Evolutionary conservation across 129 eudicot genomes (phyloP), one percentile per base, ranked within the genome.

Genomic region (Saussurea involucrata): DNA sequence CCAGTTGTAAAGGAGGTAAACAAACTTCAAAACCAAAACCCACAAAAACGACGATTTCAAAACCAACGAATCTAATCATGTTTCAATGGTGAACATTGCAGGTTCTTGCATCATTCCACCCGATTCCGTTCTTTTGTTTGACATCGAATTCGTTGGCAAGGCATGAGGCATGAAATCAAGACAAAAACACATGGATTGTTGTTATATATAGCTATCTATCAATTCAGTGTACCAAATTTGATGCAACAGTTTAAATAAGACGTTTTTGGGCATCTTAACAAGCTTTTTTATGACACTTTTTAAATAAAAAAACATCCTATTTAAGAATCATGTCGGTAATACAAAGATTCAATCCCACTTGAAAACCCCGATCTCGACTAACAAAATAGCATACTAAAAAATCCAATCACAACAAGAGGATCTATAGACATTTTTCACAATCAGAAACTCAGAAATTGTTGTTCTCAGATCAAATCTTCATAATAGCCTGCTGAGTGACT

Each of bases 101-200:
- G 98, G 98, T 64, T 85, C 93, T 29, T 94, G 98, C 89, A 80
- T 94, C 71, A 94, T 94, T 75, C 98, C 98, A 20, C 98, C 98
- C 0, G 91, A 94, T 83, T 85, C 98, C 28, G 93, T 87, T 77
- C 97, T 94, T 46, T 71, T 89, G 66, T 94, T 94, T 33, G 97
- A 94, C 21, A 93, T 94, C 55, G 98, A 94, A 88, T 91, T 87
- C 83, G 79, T 94, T 36, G 98, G 98, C 75, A 93, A 93, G 87
- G 98, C 83, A 21, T 84, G 63, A 76, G 40, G 40, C 40, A 49
- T 6, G 18, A 69, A 31, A 22, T 9, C 74, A 77, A 24, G 36
- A 17, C 27, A 68, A 22, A 68, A 34, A 34, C 20, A 8, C 31
- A 2, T 9, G 8, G 4, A 71, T 44, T 76, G 49, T 40, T 40